These are phyloP conservation scores for Schizosaccharomyces octosporus DNA, from an alignment of 805 yeast genomes.

Conservation along the genomic window DNA sequence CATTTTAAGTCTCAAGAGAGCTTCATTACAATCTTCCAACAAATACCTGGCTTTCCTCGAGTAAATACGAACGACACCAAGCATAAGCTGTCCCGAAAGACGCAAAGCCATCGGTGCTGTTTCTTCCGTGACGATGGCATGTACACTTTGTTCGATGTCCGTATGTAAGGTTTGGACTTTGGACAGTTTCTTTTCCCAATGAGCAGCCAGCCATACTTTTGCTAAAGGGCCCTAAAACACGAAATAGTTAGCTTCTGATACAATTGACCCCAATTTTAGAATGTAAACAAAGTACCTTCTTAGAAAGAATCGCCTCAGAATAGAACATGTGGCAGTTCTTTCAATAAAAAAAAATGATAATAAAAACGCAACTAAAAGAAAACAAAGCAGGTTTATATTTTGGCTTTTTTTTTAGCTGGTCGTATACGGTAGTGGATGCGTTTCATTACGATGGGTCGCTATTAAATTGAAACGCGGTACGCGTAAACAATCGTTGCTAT, in stretches of 20 bases:
- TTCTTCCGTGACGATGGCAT: slow-evolving; percentile 29
- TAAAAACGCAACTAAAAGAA: too few relatives aligned
- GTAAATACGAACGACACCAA: slow-evolving; percentile 71
- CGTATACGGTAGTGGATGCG: too few relatives aligned
- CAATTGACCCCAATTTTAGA: background rate
- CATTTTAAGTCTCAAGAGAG: slow-evolving; percentile 42
- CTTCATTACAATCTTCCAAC: slow-evolving; percentile 61
- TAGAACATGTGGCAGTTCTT: slow-evolving; percentile 18
- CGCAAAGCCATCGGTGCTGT: slow-evolving; percentile 48
- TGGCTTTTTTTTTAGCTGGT: too few relatives aligned
- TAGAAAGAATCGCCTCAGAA: slow-evolving; percentile 30
- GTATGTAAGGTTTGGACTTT: slow-evolving; percentile 51
- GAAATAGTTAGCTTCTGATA: background rate
- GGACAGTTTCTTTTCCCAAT: slow-evolving; percentile 52
- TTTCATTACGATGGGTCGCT: too few relatives aligned
- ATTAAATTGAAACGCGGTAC: too few relatives aligned
- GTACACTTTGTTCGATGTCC: slow-evolving; percentile 39
- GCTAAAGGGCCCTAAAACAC: slow-evolving; percentile 47
- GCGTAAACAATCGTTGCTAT: too few relatives aligned
- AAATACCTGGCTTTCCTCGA: slow-evolving; percentile 64
- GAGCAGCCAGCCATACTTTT: slow-evolving; percentile 81
- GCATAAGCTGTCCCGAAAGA: slow-evolving; percentile 60
- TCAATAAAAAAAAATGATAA: too few relatives aligned
- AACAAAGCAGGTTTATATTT: too few relatives aligned
- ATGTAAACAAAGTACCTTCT: slow-evolving; percentile 10